Base-by-base conservation (phyloP, 805 yeast genomes). In the Candida michaelii region DNA sequence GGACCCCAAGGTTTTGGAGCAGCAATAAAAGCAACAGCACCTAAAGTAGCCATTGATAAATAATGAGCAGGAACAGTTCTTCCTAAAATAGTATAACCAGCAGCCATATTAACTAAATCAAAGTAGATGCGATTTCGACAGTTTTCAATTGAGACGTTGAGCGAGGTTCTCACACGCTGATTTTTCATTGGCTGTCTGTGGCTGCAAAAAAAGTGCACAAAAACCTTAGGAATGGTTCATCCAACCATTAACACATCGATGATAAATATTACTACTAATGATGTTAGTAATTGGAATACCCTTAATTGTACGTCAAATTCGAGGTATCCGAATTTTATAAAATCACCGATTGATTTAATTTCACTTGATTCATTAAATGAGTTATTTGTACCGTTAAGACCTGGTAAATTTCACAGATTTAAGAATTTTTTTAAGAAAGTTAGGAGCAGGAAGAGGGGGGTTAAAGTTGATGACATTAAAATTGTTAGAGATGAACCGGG, bases 21-120 rank as follows among this genome's bases (percentile, higher is more conserved):
- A 47, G 77, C 80, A 42, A 80, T 65, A 36, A 81, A 73, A 30
- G 77, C 79, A 40, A 87, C 83, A 24, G 83, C 64, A 50, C 85
- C 82, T 56, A 90, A 73, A 33, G 97, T 89, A 53, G 83, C 93
- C 51, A 90, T 63, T 36, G 97, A 85, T 63, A 90, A 79, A 41
- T 64, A 85, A 71, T 89, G 91, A 48, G 97, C 80, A 58, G 81
- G 89, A 58, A 89, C 81, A 51, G 86, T 68, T 73, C 77, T 88
- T 48, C 98, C 98, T 58, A 89, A 73, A 56, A 90, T 84, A 48
- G 73, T 73, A 77, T 90, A 90, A 62, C 89, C 85, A 59, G 85
- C 80, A 68, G 85, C 95, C 96, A 89, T 89, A 17, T 15, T 48
- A 19, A 19, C 6, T 25, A 25, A 25, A 11, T 25, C 13, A 25